Conservation (phyloP, 257 asterid species). For the Solanum lignicaule region DNA sequence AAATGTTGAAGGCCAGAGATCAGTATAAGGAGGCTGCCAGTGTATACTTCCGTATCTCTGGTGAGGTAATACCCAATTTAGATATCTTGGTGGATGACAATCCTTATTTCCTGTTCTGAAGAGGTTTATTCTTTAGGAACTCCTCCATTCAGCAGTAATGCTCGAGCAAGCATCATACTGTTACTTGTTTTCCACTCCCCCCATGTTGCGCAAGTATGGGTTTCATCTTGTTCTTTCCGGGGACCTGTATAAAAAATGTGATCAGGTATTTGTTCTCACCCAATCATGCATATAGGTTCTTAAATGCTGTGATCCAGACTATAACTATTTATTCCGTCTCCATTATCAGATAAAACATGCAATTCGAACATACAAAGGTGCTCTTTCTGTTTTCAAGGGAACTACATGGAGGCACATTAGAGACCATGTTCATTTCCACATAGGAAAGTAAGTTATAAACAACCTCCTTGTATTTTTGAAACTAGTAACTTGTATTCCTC, state of each 20-base stretch:
- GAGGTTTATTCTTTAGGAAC: conserved; percentile 47
- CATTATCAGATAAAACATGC: conserved; percentile 83
- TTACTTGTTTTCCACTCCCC: conserved; percentile 74
- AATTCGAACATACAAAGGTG: conserved; percentile 82
- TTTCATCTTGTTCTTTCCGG: conserved; percentile 98
- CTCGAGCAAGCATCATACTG: conserved; percentile 99
- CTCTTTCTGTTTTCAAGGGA: conserved; percentile 83
- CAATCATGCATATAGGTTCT: conserved; percentile 2
- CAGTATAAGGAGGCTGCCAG: conserved; percentile 92
- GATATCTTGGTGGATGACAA: conserved; percentile 4
- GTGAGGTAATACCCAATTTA: conserved; percentile 81
- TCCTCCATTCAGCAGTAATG: conserved; percentile 88
- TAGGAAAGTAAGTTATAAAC: conserved; percentile 70
- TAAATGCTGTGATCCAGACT: conserved; percentile 7
- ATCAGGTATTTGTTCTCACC: conserved; percentile 55
- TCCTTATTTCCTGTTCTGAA: conserved; percentile 29
- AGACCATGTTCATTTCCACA: conserved; percentile 94
- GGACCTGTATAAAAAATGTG: conserved; percentile 88
- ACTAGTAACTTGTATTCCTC: not conserved
- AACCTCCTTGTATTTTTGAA: not conserved
- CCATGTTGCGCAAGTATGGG: conserved; percentile 85
- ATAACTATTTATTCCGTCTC: conserved; percentile 11
- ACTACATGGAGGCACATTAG: conserved; percentile 82
- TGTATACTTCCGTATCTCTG: conserved; percentile 92
- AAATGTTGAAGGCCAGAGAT: conserved; percentile 81